Evolutionary conservation across 768 basidiomycete species (phyloP), one percentile per base, ranked within the genome.

Genomic region (Rhodotorula toruloides): DNA sequence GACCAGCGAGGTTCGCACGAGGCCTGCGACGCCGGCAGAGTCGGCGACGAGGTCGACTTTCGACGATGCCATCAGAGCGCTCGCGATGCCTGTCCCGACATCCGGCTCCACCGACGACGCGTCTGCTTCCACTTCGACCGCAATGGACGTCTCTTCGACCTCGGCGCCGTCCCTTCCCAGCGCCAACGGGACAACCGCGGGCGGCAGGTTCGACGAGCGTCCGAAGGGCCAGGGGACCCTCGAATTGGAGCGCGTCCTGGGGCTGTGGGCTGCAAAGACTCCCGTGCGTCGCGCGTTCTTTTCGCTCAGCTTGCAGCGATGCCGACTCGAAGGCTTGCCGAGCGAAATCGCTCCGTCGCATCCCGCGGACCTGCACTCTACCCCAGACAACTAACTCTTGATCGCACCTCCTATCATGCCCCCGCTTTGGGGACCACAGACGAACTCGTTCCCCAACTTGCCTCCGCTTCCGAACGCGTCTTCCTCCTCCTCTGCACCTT

Each of bases 211-310:
- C 47, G 59, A 40, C 37, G 54, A 55, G 25, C 46, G 68, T 12
- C 68, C 59, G 7, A 70, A 70, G 36, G 68, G 68, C 2, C 13
- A 36, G 39, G 68, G 68, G 4, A 70, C 68, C 4, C 60, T 70
- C 36, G 68, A 70, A 32, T 40, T 70, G 31, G 68, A 70, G 42
- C 48, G 68, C 37, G 61, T 70, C 32, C 39, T 70, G 25, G 64
- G 63, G 11, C 53, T 70, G 49, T 65, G 63, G 61, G 62, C 68
- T 2, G 52, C 63, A 27, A 65, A 65, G 47, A 60, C 63, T 37
- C 60, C 59, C 0, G 61, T 61, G 31, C 61, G 66, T 60, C 21
- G 44, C 11, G n/a, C 34, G 43, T 21, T 4, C 19, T 31, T 34
- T 27, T 49, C n/a, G 10, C 37, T 39, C n/a, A n/a, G n/a, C n/a